Conservation (phyloP, 371 early-diverging fungal genomes). For the Apophysomyces trapeziformis region DNA sequence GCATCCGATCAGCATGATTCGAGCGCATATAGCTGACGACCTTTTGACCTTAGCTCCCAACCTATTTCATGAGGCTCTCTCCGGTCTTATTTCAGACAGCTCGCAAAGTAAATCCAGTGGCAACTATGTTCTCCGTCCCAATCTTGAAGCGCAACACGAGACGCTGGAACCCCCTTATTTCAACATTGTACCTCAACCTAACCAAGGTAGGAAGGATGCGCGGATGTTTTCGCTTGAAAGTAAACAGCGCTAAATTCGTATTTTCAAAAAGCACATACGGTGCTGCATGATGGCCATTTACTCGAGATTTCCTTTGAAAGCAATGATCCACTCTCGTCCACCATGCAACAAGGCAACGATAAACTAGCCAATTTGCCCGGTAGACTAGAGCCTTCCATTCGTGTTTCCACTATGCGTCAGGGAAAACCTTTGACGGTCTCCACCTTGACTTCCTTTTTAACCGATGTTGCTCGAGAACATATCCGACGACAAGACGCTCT, state of each 20-base stretch:
- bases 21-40: slow-evolving; percentile 15
- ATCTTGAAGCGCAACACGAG: slow-evolving; percentile 25
- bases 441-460: slow-evolving; percentile 24
- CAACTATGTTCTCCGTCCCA: slow-evolving; percentile 27
- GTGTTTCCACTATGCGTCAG: slow-evolving; percentile 14
- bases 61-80: slow-evolving; percentile 36
- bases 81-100: slow-evolving; percentile 28
- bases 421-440: slow-evolving; percentile 20
- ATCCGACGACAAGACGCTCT: slow-evolving; percentile 37
- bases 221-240: neutral
- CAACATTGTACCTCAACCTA: slow-evolving; percentile 35
- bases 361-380: neutral
- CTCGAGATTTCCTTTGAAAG: slow-evolving; percentile 18
- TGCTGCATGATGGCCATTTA: slow-evolving; percentile 14
- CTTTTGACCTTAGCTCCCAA: slow-evolving; percentile 25
- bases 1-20: slow-evolving; percentile 12
- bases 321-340: neutral
- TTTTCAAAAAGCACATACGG: slow-evolving; percentile 8
- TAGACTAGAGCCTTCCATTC: slow-evolving; percentile 20
- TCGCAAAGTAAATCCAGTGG: slow-evolving; percentile 25
- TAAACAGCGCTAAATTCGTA: neutral
- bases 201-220: slow-evolving; percentile 27
- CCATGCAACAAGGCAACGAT: neutral
- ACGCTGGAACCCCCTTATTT: slow-evolving; percentile 36
- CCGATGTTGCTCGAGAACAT: slow-evolving; percentile 33